Evolutionary conservation across 768 basidiomycete species (phyloP), one percentile per base, ranked within the genome.

Genomic region (Cubamyces sp.): DNA sequence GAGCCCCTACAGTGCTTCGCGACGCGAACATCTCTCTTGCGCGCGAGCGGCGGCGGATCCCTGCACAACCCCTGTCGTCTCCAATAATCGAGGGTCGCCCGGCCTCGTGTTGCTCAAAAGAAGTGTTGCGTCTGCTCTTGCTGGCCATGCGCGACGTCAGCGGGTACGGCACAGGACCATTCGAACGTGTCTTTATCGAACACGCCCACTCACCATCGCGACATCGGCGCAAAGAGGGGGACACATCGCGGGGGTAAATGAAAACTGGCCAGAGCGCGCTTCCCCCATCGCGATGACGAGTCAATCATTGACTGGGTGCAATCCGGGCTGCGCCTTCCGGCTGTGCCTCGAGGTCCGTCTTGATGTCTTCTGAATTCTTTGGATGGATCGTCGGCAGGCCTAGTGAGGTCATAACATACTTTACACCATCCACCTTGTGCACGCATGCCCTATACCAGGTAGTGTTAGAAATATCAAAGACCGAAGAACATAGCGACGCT

Each of bases 41-140:
- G 48, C 26, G 62, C 56, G 57, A 54, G 46, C 56, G 25, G 62
- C 52, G 57, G 62, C 62, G 57, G 57, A 63, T 63, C 57, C 62
- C 43, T 39, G 19, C 14, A 30, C 8, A 18, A 25, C 55, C 3
- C 3, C 28, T 21, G 11, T 42, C 14, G 21, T 42, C 42, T 18
- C 18, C 15, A 28, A 9, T 23, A 19, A 41, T 8, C 46, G 40
- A 11, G 37, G 26, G 40, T 16, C 26, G 18, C 40, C 19, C 25
- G 26, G 40, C 60, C 54, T 55, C 60, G 53, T 49, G 53, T 41
- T 39, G 5, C 34, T 5, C 34, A 1, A 34, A 34, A 34, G 6
- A 9, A 34, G 47, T 19, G 14, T 3, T 18, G 9, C 28, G 15
- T 40, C 26, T 42, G 41, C 57, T 26, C 12, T 28, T 16, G 25